Conservation (phyloP, 2,329 filamentous ascomycete genomes). For the Claviceps monticola region DNA sequence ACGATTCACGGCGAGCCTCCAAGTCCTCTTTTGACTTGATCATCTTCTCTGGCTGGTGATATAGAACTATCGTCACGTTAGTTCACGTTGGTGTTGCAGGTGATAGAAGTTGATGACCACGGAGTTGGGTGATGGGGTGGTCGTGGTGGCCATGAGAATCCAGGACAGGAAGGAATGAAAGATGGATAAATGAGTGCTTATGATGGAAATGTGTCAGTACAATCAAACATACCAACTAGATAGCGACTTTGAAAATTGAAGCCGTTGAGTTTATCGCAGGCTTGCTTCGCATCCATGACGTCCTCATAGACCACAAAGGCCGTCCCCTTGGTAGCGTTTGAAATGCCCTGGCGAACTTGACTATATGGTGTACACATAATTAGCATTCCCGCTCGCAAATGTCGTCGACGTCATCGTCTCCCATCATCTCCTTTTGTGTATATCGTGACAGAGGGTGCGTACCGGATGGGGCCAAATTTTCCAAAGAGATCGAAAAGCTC, state of each 20-base stretch:
- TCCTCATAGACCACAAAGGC: conserved; percentile 99
- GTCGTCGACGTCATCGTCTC: neutral
- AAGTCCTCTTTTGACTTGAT: conserved; percentile 83
- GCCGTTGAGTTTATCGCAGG: conserved; percentile 98
- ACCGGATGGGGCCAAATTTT: conserved; percentile 93
- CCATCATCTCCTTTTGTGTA: neutral
- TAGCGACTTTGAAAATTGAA: conserved; percentile 99
- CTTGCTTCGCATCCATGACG: conserved; percentile 96
- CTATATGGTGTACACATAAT: conserved; percentile 31
- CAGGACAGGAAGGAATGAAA: neutral
- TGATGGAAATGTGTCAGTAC: neutral
- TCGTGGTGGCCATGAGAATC: neutral
- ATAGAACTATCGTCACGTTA: conserved; percentile 33
- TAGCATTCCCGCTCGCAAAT: conserved; percentile 1
- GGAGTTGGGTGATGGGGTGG: neutral
- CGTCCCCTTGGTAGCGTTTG: conserved; percentile 93
- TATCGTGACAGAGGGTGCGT: conserved; percentile 24
- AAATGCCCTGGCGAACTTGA: conserved; percentile 97
- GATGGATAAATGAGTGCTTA: conserved; percentile 3
- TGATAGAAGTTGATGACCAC: neutral
- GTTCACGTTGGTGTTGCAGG: neutral
- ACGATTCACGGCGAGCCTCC: conserved; percentile 83
- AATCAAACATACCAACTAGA: conserved; percentile 63
- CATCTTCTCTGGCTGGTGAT: conserved; percentile 54
- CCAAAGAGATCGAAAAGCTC: conserved; percentile 98